Percentiles rank a stretch among this genome's conserved stretches.
phyloP scores from a whole-genome alignment of 768 basidiomycete genomes.

The Phlebiopsis gigantea region DNA sequence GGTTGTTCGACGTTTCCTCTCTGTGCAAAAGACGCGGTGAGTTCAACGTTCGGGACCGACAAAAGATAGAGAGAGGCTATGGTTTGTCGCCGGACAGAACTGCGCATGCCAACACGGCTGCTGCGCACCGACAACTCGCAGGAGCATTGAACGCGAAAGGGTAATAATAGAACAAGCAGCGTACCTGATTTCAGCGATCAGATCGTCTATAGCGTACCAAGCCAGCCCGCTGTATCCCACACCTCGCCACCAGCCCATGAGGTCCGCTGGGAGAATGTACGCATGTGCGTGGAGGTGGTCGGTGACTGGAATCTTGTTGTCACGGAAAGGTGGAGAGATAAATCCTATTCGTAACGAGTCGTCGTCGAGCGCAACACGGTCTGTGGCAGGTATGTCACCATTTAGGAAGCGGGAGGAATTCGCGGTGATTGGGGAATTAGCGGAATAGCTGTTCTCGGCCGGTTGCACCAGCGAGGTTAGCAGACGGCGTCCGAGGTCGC shows the following conservation, averaged over 20 bases:
- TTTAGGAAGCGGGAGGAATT: not conserved
- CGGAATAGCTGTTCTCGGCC: conserved; percentile 19
- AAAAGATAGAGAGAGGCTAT: not conserved
- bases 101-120: not conserved
- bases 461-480: conserved; percentile 34
- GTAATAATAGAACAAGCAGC: conserved; percentile 16
- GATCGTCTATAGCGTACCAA: conserved; percentile 74
- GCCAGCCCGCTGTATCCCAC: conserved; percentile 63
- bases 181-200: conserved; percentile 79
- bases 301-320: conserved; percentile 72
- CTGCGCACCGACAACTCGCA: not conserved
- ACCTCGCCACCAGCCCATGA: conserved; percentile 68
- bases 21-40: conserved; percentile 32
- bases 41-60: not conserved
- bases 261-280: conserved; percentile 59
- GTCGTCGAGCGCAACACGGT: conserved; percentile 23
- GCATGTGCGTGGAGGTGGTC: conserved; percentile 79
- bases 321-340: conserved; percentile 73
- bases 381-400: conserved; percentile 15
- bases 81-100: not conserved
- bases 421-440: conserved; percentile 17
- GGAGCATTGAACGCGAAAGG: not conserved
- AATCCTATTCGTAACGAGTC: conserved; percentile 62
- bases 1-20: conserved; percentile 78
- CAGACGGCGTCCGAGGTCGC: conserved; percentile 51